These are phyloP conservation scores for Dendrocalamus latiflorus DNA, from an alignment of 202 grass and related monocot genomes.

Conservation along the genomic window DNA sequence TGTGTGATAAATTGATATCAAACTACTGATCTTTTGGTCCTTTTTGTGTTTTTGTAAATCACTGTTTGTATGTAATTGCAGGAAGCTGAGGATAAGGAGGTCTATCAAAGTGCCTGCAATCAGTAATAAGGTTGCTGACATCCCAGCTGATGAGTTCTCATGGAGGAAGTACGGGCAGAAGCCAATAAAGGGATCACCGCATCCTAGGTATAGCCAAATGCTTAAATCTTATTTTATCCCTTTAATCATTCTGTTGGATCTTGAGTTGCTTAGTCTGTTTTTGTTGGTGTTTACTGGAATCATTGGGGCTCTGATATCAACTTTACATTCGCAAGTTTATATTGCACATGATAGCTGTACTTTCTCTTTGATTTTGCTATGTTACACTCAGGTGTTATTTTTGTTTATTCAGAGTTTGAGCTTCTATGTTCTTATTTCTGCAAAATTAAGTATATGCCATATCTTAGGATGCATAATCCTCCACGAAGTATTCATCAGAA, in stretches of 20 bases:
- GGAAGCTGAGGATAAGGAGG: constrained; percentile 88
- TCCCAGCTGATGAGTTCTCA: constrained; percentile 88
- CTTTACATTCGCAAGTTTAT: neutral
- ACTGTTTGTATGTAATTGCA: constrained; percentile 16
- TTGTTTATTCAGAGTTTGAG: neutral
- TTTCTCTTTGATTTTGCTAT: too few relatives aligned
- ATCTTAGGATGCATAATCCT: neutral
- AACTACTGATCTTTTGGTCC: neutral
- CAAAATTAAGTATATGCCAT: neutral
- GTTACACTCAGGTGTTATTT: neutral
- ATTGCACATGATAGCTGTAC: neutral
- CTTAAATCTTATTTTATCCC: neutral
- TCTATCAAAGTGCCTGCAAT: constrained; percentile 96
- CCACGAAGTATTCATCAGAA: neutral
- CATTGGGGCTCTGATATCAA: neutral
- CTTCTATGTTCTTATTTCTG: neutral
- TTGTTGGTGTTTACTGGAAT: too few relatives aligned
- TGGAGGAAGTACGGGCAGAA: constrained; percentile 99
- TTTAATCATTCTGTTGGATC: neutral
- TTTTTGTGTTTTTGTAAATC: neutral
- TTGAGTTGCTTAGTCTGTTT: neutral
- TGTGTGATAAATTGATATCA: neutral
- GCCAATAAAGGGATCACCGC: constrained; percentile 93
- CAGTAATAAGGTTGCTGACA: constrained; percentile 92
- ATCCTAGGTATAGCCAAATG: constrained; percentile 73